Base-by-base conservation (phyloP, 2,329 filamentous ascomycete species). In the Neopestalotiopsis clavispora region DNA sequence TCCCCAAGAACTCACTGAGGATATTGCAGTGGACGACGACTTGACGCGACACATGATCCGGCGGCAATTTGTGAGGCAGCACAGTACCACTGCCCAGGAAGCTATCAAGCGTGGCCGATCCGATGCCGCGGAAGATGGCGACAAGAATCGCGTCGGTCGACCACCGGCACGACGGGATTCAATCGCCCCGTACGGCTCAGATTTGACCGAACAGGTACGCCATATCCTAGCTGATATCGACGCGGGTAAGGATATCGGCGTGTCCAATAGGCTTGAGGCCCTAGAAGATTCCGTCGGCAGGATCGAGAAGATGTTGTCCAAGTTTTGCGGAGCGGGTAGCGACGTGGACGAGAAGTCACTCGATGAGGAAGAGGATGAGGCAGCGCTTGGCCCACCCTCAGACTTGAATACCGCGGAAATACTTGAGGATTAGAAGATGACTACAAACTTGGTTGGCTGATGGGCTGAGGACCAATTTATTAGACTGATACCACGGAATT, bases 11-110 rank as follows among this genome's bases (percentile, higher is more conserved):
- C 84, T 89, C 4, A 82, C 86, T 63, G 80, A 86, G 14, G 87
- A 89, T 60, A 89, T 90, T 57, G 81, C 86, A 0, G 86, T 86
- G 4, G 88, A 90, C 71, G 89, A 90, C 72, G 84, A 89, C 67
- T 77, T 90, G 71, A 88, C 86, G 7, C 84, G 83, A 42, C 86
- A 89, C 72, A 80, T 89, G 71, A 89, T 90, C 70, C 83, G 87
- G 10, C 81, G 86, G 34, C 87, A 90, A 75, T 90, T 88, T 69
- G 81, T 82, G 38, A 81, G 85, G 59, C 81, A 82, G 49, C 79
- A 82, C 45, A 82, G 82, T 17, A 78, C 78, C n/a, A 14, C 59
- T 12, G 80, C 81, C n/a, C 71, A 72, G n/a, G 69, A 68, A 4
- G 57, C 61, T 66, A 64, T 66, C 4, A 70, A 69, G 56, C 32